Base-by-base conservation (phyloP, 768 basidiomycete genomes). In the Polyporus arcularius region DNA sequence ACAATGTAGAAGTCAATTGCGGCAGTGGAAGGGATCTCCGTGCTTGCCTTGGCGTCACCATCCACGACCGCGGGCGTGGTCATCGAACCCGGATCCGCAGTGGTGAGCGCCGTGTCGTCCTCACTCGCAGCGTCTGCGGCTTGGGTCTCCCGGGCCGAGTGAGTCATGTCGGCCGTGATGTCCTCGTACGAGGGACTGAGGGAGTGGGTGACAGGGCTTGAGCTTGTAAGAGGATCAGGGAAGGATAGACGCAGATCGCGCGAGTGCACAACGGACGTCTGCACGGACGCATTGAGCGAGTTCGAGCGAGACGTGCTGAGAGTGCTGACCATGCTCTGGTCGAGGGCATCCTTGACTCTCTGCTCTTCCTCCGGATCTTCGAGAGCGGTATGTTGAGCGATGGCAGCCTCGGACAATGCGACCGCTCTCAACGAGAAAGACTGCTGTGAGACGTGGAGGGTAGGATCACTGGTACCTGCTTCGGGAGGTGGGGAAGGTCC, bases 261-360 rank as follows among this genome's bases (percentile, higher is more conserved):
- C 52, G 85, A 75, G 60, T 87, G 87, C 57, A 81, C 72, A 60
- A 85, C 82, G 52, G 83, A 79, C 21, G 77, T 72, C 58, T 75
- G 75, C 56, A 70, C 32, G 42, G 73, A 75, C 47, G 72, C 72
- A 64, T 82, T 79, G 57, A 84, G 70, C 39, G 83, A 84, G 68
- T 84, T 85, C 16, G 88, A 83, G 65, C 89, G 86, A 57, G 90
- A 91, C 51, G 59, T 56, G 74, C 83, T 87, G 62, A 92, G 80
- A 15, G 90, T 92, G 73, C 90, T 88, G 69, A 89, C 80, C 76
- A 92, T 83, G 75, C 90, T 92, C 75, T 92, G 90, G 73, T 92
- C 88, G 58, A 92, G 81, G 21, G 84, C 90, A 67, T 85, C 88
- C 67, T 83, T 87, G 66, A 91, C 85, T 45, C 82, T 80, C 65